Evolutionary conservation across 768 basidiomycete genomes (phyloP).

Genomic region (Suillus luteus): DNA sequence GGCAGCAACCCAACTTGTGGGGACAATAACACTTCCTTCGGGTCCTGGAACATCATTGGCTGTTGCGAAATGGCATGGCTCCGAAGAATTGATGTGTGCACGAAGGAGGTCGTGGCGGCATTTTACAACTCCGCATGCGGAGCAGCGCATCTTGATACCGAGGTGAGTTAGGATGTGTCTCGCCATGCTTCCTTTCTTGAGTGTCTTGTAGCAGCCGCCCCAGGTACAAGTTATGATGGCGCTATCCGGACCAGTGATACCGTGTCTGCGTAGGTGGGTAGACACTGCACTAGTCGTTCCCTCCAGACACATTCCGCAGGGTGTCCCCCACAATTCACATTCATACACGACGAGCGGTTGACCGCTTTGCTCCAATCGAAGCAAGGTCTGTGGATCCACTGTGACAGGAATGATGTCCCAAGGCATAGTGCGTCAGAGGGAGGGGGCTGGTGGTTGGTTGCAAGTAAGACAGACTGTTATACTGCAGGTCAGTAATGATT

Average conservation of each 20-base stretch:
- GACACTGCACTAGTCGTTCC: slow-evolving; percentile 3
- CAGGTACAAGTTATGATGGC: slow-evolving; percentile 4
- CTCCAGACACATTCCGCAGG: slow-evolving; percentile 8
- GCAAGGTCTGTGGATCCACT: not conserved
- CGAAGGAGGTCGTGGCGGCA: not conserved
- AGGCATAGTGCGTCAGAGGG: not conserved
- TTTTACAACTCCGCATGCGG: not conserved
- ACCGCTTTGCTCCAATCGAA: not conserved
- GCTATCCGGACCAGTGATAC: not conserved
- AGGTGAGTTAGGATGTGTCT: slow-evolving; percentile 13
- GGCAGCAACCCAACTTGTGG: not conserved
- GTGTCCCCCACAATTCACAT: not conserved
- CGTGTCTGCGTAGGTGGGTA: slow-evolving; percentile 12
- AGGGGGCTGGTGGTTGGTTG: not conserved
- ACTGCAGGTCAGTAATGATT: not conserved
- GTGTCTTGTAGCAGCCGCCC: slow-evolving; percentile 5
- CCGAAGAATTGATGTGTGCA: not conserved
- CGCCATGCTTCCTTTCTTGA: slow-evolving; percentile 11
- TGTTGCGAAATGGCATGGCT: not conserved
- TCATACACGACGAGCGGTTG: not conserved
- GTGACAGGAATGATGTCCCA: not conserved
- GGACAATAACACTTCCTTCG: not conserved
- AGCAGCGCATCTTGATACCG: slow-evolving; percentile 6
- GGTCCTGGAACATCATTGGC: not conserved
- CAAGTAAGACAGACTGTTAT: not conserved